Evolutionary conservation across 1,139 yeast genomes (phyloP).

Genomic region (Entelexis sorbosivorans): DNA sequence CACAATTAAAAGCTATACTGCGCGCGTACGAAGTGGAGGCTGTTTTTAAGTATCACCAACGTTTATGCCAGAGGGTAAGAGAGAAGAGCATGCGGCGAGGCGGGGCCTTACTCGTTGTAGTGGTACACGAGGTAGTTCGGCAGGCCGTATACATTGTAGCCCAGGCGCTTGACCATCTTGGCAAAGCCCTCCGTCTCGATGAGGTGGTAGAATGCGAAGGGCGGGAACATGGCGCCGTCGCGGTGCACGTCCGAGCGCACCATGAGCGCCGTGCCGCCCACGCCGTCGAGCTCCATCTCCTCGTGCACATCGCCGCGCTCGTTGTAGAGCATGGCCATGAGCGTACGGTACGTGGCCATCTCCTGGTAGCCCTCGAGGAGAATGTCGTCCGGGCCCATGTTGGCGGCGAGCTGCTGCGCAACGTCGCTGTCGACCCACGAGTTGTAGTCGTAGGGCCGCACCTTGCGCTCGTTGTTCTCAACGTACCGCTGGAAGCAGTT

Average conservation of each 20-base stretch:
- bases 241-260: constrained; percentile 96
- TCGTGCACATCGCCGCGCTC: constrained; percentile 47
- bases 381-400: constrained; percentile 75
- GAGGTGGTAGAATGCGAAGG: constrained; percentile 91
- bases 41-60: background rate
- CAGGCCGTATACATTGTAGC: constrained; percentile 80
- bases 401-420: constrained; percentile 62
- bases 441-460: constrained; percentile 86
- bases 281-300: constrained; percentile 78
- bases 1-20: too few relatives aligned
- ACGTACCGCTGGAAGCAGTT: constrained; percentile 78
- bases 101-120: constrained; percentile 27
- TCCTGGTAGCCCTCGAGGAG: constrained; percentile 84
- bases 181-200: constrained; percentile 98
- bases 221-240: constrained; percentile 99
- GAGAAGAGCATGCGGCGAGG: background rate
- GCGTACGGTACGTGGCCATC: constrained; percentile 86
- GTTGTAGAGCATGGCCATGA: constrained; percentile 84
- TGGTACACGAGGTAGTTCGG: constrained; percentile 92
- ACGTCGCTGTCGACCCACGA: constrained; percentile 93
- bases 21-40: too few relatives aligned
- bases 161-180: constrained; percentile 89
- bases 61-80: background rate
- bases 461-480: constrained; percentile 42
- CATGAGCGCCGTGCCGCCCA: constrained; percentile 87